Evolutionary conservation across 2,329 filamentous ascomycete genomes (phyloP), one percentile per base, ranked within the genome.

Genomic region (Nemania sp.): DNA sequence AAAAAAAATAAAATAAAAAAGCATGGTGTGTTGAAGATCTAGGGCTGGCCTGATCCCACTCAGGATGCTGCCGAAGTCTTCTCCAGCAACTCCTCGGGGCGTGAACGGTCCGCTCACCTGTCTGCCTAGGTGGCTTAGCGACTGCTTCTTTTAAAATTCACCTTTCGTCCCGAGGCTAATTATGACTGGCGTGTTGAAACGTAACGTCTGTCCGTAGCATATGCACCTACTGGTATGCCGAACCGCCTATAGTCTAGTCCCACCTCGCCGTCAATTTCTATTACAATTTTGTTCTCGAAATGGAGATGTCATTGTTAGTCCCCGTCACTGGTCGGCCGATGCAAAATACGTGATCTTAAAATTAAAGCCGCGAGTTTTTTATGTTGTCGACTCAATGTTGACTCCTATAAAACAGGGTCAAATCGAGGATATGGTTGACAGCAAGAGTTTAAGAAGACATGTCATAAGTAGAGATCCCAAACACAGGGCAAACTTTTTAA

Each of bases 251-350:
- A 55, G 51, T 32, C 24, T 5, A 63, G 59, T 58, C 65, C 65
- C 65, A 67, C 65, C 29, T 58, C 53, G 45, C 47, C 53, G 58
- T 59, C 27, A 27, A 41, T 67, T 62, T 62, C 53, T 26, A 41
- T 62, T 59, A 59, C 54, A 47, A 62, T 63, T 63, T 35, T 32
- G 15, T 43, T 67, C 38, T 67, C 24, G 29, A 55, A 53, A 56
- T 22, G 54, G 49, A 54, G n/a, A 8, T n/a, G 20, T 35, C 27
- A 45, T 11, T 26, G 18, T 24, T n/a, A 22, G 27, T 53, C 13
- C 7, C 49, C 29, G n/a, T 15, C 32, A 24, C 55, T 22, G 32
- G 32, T 57, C n/a, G 38, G 53, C 20, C 29, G 29, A 47, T 26
- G 22, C 15, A 49, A n/a, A 26, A 38, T n/a, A 32, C 24, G 41